These are phyloP conservation scores for Hyphopichia burtonii DNA, from an alignment of 1,139 yeast genomes.

Conservation along the genomic window DNA sequence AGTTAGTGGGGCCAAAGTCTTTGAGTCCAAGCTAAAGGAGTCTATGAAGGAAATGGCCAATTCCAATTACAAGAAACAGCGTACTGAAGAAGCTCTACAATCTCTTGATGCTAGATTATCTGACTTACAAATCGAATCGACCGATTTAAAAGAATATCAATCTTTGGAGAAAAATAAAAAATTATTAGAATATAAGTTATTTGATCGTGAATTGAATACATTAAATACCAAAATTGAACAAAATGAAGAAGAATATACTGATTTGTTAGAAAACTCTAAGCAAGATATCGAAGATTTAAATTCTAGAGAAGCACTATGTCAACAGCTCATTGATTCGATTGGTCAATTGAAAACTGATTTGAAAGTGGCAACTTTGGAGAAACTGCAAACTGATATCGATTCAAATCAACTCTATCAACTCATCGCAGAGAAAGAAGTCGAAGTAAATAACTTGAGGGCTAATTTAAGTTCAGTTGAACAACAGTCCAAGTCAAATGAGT, in stretches of 20 bases:
- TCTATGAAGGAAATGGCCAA: conserved; percentile 77
- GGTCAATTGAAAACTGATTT: conserved; percentile 36
- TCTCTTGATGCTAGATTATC: conserved; percentile 70
- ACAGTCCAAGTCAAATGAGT: conserved; percentile 13
- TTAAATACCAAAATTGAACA: conserved; percentile 60
- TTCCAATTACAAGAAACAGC: conserved; percentile 65
- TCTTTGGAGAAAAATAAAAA: conserved; percentile 66
- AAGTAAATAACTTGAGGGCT: conserved; percentile 29
- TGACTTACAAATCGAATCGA: conserved; percentile 80
- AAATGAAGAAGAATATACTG: conserved; percentile 59
- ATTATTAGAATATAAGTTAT: conserved; percentile 70
- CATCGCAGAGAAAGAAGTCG: conserved; percentile 41
- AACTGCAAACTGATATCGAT: conserved; percentile 50
- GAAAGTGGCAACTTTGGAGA: conserved; percentile 48
- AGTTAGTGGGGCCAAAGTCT: conserved; percentile 93
- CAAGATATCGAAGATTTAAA: conserved; percentile 45
- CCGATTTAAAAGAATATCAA: conserved; percentile 71
- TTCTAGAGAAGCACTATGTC: conserved; percentile 45
- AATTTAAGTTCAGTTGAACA: conserved; percentile 15
- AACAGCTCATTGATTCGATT: conserved; percentile 48
- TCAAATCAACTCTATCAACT: conserved; percentile 43
- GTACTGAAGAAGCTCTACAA: conserved; percentile 71
- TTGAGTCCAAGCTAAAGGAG: conserved; percentile 77
- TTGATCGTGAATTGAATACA: conserved; percentile 71
- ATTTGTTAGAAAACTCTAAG: conserved; percentile 46